Evolutionary conservation across 345 rosid genomes (phyloP), one percentile per base, ranked within the genome.

Genomic region (Theobroma cacao): DNA sequence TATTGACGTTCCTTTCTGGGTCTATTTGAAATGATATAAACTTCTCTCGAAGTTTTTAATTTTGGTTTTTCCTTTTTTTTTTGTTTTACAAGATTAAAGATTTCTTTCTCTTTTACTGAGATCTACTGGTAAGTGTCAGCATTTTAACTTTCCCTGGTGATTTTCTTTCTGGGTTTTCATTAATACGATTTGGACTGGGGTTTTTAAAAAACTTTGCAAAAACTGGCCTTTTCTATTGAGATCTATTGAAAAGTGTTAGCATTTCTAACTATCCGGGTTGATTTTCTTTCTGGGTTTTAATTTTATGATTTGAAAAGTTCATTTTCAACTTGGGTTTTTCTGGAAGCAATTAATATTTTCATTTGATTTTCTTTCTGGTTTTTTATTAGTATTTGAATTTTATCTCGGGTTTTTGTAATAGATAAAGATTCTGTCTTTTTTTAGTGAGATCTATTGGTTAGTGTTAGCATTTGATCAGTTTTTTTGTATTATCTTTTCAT

Each of bases 91-190:
- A 60, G 5, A 33, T 60, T 60, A 15, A 5, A 13, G 30, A 28
- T 15, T 28, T 30, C 5, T 28, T 14, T 63, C 36, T 72, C 40
- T 62, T 50, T 56, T 22, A 45, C 64, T 48, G 50, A 58, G 76
- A 79, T 76, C 79, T 76, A 11, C 3, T 60, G 81, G 77, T 78
- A 62, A 82, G 84, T 75, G 61, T 38, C 17, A 20, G 56, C n/a
- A 11, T 69, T 30, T 67, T 20, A 5, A 13, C 31, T 4, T 5
- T 24, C 0, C 34, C 33, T 2, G 52, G 41, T 24, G 56, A 26
- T 60, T 75, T 60, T 30, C 17, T 15, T 38, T 74, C 34, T 18
- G 56, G 56, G 36, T 47, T 53, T 56, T 38, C 43, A 1, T 38
- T 74, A 10, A 20, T 58, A 15, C 3, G 11, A 28, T 20, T 58